phyloP scores from a whole-genome alignment of 2,329 filamentous ascomycete genomes.

The Penicillium sp. region DNA sequence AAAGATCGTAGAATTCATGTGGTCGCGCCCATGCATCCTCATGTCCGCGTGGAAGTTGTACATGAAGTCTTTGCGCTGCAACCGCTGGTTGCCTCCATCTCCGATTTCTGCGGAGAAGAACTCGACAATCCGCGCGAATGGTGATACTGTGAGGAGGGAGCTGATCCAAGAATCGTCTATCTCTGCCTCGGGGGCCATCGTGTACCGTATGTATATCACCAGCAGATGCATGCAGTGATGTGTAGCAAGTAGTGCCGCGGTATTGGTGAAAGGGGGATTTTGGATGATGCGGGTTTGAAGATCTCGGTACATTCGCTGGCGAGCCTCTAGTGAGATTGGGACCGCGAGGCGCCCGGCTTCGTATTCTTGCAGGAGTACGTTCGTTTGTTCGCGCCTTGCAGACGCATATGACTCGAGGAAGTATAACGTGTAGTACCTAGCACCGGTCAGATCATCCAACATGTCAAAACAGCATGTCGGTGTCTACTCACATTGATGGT shows the following conservation, averaged over 20 bases:
- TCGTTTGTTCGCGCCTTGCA: slow-evolving; percentile 38
- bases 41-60: slow-evolving; percentile 43
- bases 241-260: slow-evolving; percentile 39
- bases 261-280: slow-evolving; percentile 42
- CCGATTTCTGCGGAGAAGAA: slow-evolving; percentile 47
- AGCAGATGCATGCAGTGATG: slow-evolving; percentile 44
- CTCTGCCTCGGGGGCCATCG: slow-evolving; percentile 34
- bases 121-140: slow-evolving; percentile 41
- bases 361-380: slow-evolving; percentile 38
- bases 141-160: slow-evolving; percentile 40
- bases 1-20: slow-evolving; percentile 40
- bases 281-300: slow-evolving; percentile 40
- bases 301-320: slow-evolving; percentile 36
- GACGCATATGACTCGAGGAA: slow-evolving; percentile 42
- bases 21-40: slow-evolving; percentile 37
- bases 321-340: slow-evolving; percentile 34
- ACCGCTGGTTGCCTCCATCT: slow-evolving; percentile 40
- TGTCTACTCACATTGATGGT: slow-evolving; percentile 38
- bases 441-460: slow-evolving; percentile 1
- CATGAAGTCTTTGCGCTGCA: slow-evolving; percentile 45
- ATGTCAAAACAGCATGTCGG: neutral
- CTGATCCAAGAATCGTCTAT: slow-evolving; percentile 41
- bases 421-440: slow-evolving; percentile 43
- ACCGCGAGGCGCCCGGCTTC: slow-evolving; percentile 39
- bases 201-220: slow-evolving; percentile 39